Base-by-base conservation (phyloP, 1,284 basidiomycete genomes). In the Cerioporus squamosus region DNA sequence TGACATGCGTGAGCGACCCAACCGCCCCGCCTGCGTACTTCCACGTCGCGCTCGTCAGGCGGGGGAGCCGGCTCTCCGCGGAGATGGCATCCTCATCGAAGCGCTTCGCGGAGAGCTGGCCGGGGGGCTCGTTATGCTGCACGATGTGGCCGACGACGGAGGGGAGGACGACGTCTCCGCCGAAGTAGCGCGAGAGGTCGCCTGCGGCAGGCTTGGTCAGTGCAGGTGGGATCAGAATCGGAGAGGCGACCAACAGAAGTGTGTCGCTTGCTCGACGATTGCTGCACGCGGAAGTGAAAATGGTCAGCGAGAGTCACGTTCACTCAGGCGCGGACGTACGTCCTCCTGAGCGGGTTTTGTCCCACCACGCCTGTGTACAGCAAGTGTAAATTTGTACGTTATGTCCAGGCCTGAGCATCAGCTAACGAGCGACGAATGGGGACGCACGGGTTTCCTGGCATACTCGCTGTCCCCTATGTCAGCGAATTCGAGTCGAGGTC, bases 241-340 rank as follows among this genome's bases (percentile, higher is more conserved):
- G 7, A 12, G 29, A 10, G 5, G 7, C 17, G n/a, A 26, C 24
- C 24, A 20, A 70, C 68, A 68, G 68, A 87, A 85, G 72, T 87
- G 85, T 4, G 86, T 87, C 5, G 80, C 86, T 68, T 87, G 85
- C 71, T 87, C 86, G 50, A 87, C 80, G 58, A 87, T 82, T 12
- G 85, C 68, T 69, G 44, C 6, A 29, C 1, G 44, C 3, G 14
- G 29, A 5, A 10, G 40, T 42, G 8, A 22, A 9, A 12, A 22
- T 10, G n/a, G 40, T 42, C 40, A 42, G n/a, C 40, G 20, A 5
- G 18, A 7, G 2, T 2, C 17, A 29, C 17, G 5, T 5, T 29
- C 26, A 5, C 26, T 29, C 26, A 29, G 22, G 47, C 23, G 44
- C 26, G 38, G 75, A 44, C 82, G 73, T 47, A 75, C 76, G 65